Base-by-base conservation (phyloP, 768 basidiomycete species). In the Saitozyma podzolica region DNA sequence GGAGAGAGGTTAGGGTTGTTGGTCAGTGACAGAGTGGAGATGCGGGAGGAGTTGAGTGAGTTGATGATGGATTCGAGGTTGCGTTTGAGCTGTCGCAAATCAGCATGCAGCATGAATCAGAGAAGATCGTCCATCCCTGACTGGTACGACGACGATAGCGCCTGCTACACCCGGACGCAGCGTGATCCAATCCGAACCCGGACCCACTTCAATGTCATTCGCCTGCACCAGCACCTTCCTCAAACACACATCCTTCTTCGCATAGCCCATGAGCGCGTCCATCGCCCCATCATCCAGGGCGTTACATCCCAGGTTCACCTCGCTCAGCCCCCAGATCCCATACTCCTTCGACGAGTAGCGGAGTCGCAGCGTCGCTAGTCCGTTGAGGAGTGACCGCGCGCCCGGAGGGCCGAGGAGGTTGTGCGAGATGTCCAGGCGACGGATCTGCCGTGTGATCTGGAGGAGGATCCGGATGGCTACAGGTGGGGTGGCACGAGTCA, bases 361-460 rank as follows among this genome's bases (percentile, higher is more conserved):
- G 2, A 51, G n/a, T 37, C 74, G 67, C 3, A 70, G 49, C 7
- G 65, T 63, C 9, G 58, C 58, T 7, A 75, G 62, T 8, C 74
- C 74, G 40, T 62, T 61, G 54, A 73, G 58, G 9, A 75, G 69
- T 5, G 67, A 64, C 7, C 61, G 11, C 9, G 62, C 58, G 6
- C 74, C 74, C 6, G 63, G 56, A 0, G 67, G 48, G 7, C 67
- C 67, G 20, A 75, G 69, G 13, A 73, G 69, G 51, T 75, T 75
- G 62, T 75, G 74, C 2, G 74, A 75, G 56, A 75, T 58, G 54
- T 75, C 72, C 1, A 75, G 19, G 0, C 74, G 69, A 19, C 58
- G 70, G 51, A 72, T 72, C 29, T 65, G 66, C 17, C 63, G 61
- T 10, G 59, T 70, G 39, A 75, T 59, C 11, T 69, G 69, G 40